Conservation (phyloP, 805 yeast species). For the Saccharomyces jurei region DNA sequence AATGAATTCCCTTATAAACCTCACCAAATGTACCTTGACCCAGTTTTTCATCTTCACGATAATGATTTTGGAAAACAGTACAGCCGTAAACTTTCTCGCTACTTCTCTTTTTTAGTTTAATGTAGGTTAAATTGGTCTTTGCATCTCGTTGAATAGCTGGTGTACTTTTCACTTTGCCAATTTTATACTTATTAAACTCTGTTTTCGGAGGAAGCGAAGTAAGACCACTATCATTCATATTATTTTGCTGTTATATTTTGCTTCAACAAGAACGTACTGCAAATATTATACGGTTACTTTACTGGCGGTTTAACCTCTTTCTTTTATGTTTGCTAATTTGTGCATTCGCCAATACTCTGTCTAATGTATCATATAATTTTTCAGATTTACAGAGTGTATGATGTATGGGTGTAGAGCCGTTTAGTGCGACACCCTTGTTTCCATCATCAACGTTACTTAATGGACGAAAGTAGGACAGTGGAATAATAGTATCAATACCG, state of each 20-base stretch:
- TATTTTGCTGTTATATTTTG: background rate
- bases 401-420: background rate
- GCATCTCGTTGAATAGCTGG: conserved; percentile 25
- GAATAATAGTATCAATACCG: background rate
- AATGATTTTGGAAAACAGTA: conserved; percentile 24
- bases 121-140: conserved; percentile 21
- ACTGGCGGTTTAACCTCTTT: background rate
- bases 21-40: conserved; percentile 90
- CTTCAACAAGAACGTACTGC: background rate
- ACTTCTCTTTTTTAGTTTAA: conserved; percentile 18
- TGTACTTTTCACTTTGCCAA: conserved; percentile 30
- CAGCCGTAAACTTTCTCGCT: conserved; percentile 28
- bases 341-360: background rate
- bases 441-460: background rate
- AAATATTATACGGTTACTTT: background rate
- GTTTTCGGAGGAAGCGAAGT: conserved; percentile 1
- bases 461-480: background rate
- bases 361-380: background rate
- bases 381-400: background rate
- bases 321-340: background rate
- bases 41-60: conserved; percentile 38
- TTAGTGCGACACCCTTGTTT: background rate
- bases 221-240: background rate
- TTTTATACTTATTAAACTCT: conserved; percentile 23
- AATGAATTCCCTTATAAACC: conserved; percentile 65